A percentile compares a stretch with the other conserved stretches of the same genome.
These are phyloP conservation scores for Salicornia ramosissima DNA, from an alignment of 148 eudicot species.

Conservation along the genomic window DNA sequence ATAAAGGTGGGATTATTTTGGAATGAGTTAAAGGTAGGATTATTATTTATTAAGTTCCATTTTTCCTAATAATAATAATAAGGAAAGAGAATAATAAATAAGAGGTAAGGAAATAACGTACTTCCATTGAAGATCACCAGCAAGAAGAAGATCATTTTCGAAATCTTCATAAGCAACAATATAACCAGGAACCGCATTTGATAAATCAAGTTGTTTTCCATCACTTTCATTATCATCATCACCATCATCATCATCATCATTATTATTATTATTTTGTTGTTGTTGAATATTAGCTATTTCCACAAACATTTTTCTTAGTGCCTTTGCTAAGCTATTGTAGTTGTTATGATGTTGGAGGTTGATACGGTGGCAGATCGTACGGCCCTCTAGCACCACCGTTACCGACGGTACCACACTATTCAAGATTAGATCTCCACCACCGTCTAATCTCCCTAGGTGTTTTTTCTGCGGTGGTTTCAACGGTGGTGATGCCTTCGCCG, in stretches of 20 bases:
- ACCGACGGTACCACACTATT: constrained; percentile 53
- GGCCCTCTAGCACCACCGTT: constrained; percentile 85
- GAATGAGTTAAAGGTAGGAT: too few relatives aligned
- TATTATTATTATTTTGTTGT: not conserved
- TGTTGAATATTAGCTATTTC: constrained; percentile 26
- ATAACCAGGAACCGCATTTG: constrained; percentile 77
- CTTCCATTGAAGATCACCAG: constrained; percentile 89
- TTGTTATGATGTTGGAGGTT: constrained; percentile 54
- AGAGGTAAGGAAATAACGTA: constrained; percentile 25
- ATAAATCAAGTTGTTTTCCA: constrained; percentile 31
- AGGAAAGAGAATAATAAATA: not conserved
- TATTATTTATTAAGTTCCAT: too few relatives aligned
- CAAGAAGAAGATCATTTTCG: constrained; percentile 89
- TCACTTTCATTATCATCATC: not conserved
- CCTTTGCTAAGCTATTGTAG: constrained; percentile 61
- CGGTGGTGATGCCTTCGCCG: constrained; percentile 1
- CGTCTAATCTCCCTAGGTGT: constrained; percentile 11
- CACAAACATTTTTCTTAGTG: constrained; percentile 56
- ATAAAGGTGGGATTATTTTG: too few relatives aligned
- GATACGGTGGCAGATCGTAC: constrained; percentile 76
- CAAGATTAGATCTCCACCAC: constrained; percentile 21
- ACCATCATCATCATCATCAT: not conserved
- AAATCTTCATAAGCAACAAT: constrained; percentile 79
- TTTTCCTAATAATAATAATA: too few relatives aligned
- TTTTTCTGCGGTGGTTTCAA: constrained; percentile 4